Base-by-base conservation (phyloP, 2,329 filamentous ascomycete genomes). In the Nothophoma quercina region DNA sequence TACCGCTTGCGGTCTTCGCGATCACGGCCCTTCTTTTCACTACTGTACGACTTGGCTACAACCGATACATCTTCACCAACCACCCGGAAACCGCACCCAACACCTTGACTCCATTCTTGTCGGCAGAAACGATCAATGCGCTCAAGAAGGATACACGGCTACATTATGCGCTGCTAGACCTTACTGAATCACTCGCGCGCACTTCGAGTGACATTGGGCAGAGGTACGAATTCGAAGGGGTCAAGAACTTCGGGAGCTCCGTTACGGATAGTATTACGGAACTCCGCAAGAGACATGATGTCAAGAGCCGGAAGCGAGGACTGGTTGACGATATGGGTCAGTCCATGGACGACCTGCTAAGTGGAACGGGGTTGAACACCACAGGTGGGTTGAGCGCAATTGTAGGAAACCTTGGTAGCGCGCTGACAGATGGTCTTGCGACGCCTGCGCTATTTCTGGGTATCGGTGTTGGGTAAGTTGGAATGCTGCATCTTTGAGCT, bases 391-490 rank as follows among this genome's bases (percentile, higher is more conserved):
- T 66, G 4, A 48, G 51, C 7, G 51, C 40, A 22, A 36, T 64
- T 13, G 18, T 64, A 5, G 47, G 45, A 7, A 48, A 55, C 4
- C 40, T 69, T 5, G 53, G 59, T n/a, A 45, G 38, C 13, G 28
- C 51, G 4, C 13, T 66, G 7, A 35, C 49, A 4, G 56, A 48
- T 33, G 58, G 60, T 9, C 47, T 67, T 10, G 59, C 59, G 12
- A 68, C 60, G 25, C 65, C 66, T 23, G 66, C 68, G 21, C 58
- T 68, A 9, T 70, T 70, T 21, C 51, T 70, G 16, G 68, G 68
- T 19, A 65, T 70, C 13, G 68, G 68, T 25, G 23, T 70, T 47
- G 68, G 66, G 66, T 70, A 58, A 7, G 62, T 47, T 3, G 2
- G 12, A 4, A 16, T 4, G 10, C 9, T 15, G 1, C 22, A 28